Evolutionary conservation across 768 basidiomycete species (phyloP), one percentile per base, ranked within the genome.

Genomic region (Cystobasidium onofrii): DNA sequence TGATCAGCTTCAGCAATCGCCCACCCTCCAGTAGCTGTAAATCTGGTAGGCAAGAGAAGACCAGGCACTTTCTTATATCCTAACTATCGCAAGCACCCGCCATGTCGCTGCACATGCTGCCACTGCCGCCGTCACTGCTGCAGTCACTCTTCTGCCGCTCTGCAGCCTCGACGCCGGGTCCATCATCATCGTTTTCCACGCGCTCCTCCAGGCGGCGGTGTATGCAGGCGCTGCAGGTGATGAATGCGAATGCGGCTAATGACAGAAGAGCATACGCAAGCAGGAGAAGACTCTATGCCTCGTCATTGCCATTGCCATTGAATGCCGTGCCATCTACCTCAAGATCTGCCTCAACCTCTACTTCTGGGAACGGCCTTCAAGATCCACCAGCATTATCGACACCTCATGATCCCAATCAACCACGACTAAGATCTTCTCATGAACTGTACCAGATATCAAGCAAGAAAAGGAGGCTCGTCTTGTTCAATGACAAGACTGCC

Each of bases 391-490:
- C 15, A 6, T 39, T 15, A 20, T n/a, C n/a, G n/a, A 55, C 54
- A n/a, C 54, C 57, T 2, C 23, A 60, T 15, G 23, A 29, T 17
- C 33, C 57, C 20, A 67, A 33, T 15, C 29, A 46, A 33, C 29
- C 54, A 4, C 15, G 69, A 20, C 25, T 71, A 31, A 23, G 69
- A 17, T 18, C n/a, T 1, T 17, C 29, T 1, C 23, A 36, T 34
- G 69, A 71, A 31, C 55, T 71, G 25, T 71, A 71, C 36, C 10
- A 15, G 18, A 36, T 60, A 33, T 34, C 69, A 36, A 52, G 69
- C 50, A 55, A 60, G 25, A 60, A 33, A 18, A 29, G 31, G 20
- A 9, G 69, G 15, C 25, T 36, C 23, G 20, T 60, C 54, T 12
- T 71, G 10, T 41, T 39, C 20, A 71, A 61, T 55, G n/a, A 31